Percentiles rank a stretch among this genome's conserved stretches.
Conservation (phyloP, 140 eudicot species). For the Erigeron philadelphicus region DNA sequence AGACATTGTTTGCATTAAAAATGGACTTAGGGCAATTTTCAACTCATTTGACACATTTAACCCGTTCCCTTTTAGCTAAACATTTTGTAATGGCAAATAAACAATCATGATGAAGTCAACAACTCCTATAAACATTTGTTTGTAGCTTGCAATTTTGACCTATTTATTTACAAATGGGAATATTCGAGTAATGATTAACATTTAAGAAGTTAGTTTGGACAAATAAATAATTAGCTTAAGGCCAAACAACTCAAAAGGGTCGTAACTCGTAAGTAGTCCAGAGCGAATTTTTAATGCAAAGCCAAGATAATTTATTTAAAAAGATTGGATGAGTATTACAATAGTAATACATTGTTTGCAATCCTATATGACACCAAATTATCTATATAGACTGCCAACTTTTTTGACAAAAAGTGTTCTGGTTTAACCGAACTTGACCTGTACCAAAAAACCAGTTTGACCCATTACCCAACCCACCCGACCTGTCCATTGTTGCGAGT, state of each 20-base stretch:
- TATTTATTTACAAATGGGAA: background rate
- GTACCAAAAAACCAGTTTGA: conserved; percentile 1
- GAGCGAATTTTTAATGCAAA: background rate
- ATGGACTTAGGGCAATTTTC: no score
- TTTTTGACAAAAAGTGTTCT: background rate
- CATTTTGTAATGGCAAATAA: background rate
- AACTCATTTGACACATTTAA: no score
- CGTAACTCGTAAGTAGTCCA: background rate
- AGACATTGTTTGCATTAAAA: no score
- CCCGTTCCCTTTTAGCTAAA: no score
- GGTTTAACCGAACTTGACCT: background rate
- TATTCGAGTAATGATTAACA: background rate
- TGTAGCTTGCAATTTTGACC: background rate
- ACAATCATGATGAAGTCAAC: background rate
- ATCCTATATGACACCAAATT: background rate
- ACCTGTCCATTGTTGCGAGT: background rate
- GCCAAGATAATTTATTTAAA: background rate
- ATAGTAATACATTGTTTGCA: background rate
- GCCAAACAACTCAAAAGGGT: background rate
- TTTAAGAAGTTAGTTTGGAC: no score
- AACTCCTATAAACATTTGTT: background rate
- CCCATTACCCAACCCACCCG: background rate
- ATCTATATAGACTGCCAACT: background rate
- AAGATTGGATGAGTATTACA: background rate
- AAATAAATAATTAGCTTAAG: no score